Conservation (phyloP, 192 early-diverging fungal species). For the Mortierella antarctica region DNA sequence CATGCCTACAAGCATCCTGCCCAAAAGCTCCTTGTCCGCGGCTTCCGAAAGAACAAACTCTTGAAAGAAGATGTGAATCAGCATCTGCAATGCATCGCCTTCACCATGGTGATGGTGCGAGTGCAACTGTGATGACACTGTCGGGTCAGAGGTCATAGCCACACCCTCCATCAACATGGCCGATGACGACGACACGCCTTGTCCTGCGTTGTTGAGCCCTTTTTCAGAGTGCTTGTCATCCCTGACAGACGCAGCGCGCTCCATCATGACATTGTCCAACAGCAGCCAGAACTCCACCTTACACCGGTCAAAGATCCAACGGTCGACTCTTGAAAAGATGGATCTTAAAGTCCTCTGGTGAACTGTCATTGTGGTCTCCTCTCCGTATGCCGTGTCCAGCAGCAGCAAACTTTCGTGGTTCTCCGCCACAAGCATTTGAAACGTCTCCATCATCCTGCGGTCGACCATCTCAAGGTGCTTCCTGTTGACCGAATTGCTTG, state of each 20-base stretch:
- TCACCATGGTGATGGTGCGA: not conserved
- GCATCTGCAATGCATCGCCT: constrained; percentile 25
- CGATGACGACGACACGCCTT: no score
- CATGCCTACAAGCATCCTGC: constrained; percentile 47
- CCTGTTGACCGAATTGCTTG: not conserved
- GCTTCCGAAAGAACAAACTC: constrained; percentile 47
- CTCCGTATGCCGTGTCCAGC: constrained; percentile 51
- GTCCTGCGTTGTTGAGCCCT: no score
- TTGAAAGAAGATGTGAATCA: constrained; percentile 48
- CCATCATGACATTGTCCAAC: constrained; percentile 56
- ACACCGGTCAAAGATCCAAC: constrained; percentile 65
- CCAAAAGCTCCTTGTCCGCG: constrained; percentile 38
- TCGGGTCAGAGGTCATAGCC: constrained; percentile 5
- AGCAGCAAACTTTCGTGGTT: constrained; percentile 54
- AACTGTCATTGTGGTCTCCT: constrained; percentile 50
- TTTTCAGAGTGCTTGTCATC: constrained; percentile 9
- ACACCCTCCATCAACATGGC: constrained; percentile 52
- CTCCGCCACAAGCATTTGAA: constrained; percentile 52
- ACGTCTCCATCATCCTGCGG: constrained; percentile 54
- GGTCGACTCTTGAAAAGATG: constrained; percentile 58
- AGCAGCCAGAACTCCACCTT: constrained; percentile 63
- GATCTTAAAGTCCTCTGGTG: constrained; percentile 52
- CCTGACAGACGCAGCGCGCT: constrained; percentile 13
- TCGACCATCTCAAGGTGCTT: constrained; percentile 41
- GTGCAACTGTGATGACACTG: not conserved